Percentiles rank a stretch among this genome's conserved stretches.
Conservation (phyloP, 1,139 yeast species). For the Barnettozyma hawaiiensis region DNA sequence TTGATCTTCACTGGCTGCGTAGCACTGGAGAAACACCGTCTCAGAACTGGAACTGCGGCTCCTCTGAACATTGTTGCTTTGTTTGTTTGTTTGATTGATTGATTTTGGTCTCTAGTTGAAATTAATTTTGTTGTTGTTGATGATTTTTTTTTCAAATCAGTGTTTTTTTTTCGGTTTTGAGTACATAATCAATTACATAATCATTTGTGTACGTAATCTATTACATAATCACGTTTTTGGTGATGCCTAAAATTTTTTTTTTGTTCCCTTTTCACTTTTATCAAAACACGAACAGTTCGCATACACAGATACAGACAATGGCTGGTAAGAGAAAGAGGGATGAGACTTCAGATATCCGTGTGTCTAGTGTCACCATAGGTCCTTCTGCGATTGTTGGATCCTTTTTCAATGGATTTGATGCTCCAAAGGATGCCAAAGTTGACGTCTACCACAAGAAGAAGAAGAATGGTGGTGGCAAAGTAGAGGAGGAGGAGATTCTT, state of each 20-base stretch:
- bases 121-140: neutral
- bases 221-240: neutral
- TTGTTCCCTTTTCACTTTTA: neutral
- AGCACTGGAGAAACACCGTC: slow-evolving; percentile 2
- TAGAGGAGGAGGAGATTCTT: too few relatives aligned
- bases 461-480: too few relatives aligned
- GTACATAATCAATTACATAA: neutral
- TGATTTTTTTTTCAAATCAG: neutral
- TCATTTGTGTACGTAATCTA: neutral
- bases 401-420: slow-evolving; percentile 70
- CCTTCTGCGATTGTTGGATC: slow-evolving; percentile 36
- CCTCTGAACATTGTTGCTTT: slow-evolving; percentile 1
- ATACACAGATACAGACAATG: slow-evolving; percentile 9
- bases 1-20: slow-evolving; percentile 18
- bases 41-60: slow-evolving; percentile 2
- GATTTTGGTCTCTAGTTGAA: neutral
- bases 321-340: slow-evolving; percentile 21
- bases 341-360: slow-evolving; percentile 19
- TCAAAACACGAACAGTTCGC: neutral
- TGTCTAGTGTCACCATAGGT: slow-evolving; percentile 21
- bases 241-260: neutral
- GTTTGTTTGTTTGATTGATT: too few relatives aligned
- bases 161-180: neutral
- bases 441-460: slow-evolving; percentile 57
- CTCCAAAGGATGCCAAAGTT: slow-evolving; percentile 56